Percentiles rank a stretch among this genome's conserved stretches.
phyloP scores from a whole-genome alignment of 169 alveolate species.

The Fabrea salina region DNA sequence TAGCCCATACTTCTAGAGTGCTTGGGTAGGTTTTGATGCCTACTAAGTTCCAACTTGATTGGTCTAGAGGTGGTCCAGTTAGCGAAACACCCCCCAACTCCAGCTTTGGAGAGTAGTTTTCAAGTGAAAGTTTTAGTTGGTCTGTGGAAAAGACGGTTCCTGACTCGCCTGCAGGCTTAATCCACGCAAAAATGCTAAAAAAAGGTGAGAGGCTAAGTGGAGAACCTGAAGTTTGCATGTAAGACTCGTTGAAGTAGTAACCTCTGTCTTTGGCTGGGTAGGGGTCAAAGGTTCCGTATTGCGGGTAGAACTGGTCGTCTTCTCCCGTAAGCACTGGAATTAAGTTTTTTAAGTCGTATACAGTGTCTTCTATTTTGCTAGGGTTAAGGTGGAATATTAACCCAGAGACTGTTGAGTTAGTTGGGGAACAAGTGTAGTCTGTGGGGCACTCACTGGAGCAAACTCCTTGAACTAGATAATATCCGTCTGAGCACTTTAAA shows the following conservation, averaged over 20 bases:
- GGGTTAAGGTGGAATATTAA: too few relatives aligned
- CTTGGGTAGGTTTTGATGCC: too few relatives aligned
- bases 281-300: neutral
- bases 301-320: neutral
- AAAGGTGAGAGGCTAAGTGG: neutral
- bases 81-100: too few relatives aligned
- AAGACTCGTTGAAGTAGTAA: neutral
- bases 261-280: neutral
- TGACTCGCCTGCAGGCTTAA: too few relatives aligned
- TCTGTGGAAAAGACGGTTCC: too few relatives aligned
- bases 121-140: too few relatives aligned
- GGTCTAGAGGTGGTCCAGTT: too few relatives aligned
- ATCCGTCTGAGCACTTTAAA: neutral
- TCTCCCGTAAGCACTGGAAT: slow-evolving; percentile 15
- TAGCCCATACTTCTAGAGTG: too few relatives aligned
- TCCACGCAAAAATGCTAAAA: neutral
- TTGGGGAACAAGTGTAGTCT: neutral
- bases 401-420: too few relatives aligned
- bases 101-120: too few relatives aligned
- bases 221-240: neutral
- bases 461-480: neutral
- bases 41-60: too few relatives aligned
- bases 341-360: neutral
- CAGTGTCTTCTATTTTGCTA: neutral
- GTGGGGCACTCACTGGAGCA: neutral